Evolutionary conservation across 495 filamentous ascomycete species (phyloP).

Genomic region (Neurospora sp.): DNA sequence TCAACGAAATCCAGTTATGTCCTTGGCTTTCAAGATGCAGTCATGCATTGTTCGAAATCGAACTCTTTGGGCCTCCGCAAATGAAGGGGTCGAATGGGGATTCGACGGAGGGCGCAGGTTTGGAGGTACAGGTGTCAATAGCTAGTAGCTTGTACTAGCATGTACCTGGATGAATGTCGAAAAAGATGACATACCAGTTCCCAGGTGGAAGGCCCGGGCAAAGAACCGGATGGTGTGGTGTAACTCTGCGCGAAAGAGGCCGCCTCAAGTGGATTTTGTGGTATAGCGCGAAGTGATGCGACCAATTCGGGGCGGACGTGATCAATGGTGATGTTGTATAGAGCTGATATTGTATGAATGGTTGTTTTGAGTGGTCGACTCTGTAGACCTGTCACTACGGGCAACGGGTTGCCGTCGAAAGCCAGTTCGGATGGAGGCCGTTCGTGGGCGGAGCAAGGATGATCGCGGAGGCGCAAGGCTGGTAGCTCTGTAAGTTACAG

Average conservation of each 20-base stretch:
- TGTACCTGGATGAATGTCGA: not conserved
- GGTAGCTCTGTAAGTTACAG: constrained; percentile 9
- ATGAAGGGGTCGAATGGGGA: not conserved
- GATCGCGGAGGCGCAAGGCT: constrained; percentile 2
- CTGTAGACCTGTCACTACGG: not conserved
- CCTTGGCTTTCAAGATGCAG: not conserved
- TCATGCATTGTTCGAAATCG: not conserved
- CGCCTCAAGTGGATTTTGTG: not conserved
- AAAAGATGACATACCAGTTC: not conserved
- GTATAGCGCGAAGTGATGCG: not conserved
- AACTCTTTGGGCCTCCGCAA: not conserved
- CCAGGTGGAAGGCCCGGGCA: not conserved
- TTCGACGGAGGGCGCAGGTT: not conserved
- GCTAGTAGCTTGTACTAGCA: not conserved
- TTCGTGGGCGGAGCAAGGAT: constrained; percentile 7
- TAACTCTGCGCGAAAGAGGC: not conserved
- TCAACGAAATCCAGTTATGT: not conserved
- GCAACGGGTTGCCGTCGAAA: not conserved
- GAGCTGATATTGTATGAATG: not conserved
- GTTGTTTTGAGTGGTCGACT: not conserved
- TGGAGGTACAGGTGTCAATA: not conserved
- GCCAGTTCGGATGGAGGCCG: constrained; percentile 6
- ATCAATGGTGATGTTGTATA: not conserved
- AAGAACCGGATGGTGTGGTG: not conserved
- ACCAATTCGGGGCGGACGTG: not conserved